Evolutionary conservation across 2,329 filamentous ascomycete genomes (phyloP), one percentile per base, ranked within the genome.

Genomic region (Hymenoscyphus occultus): DNA sequence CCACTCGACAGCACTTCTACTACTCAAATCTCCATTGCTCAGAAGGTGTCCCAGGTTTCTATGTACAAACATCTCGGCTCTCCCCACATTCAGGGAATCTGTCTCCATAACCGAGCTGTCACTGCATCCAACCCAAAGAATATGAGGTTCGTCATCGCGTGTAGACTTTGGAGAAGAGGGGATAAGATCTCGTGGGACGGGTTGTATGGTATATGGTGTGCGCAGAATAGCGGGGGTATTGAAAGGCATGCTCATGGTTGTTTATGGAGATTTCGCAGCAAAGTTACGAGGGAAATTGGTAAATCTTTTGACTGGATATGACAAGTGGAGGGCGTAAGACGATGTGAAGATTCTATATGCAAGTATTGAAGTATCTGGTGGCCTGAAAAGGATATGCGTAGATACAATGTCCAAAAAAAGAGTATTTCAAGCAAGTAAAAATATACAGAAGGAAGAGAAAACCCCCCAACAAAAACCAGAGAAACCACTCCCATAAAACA

Each of bases 31-130:
- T 71, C 82, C 82, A 48, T 82, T 78, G 69, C 83, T 82, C 61
- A 90, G 75, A 68, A 89, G 80, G 76, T 90, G 90, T 71, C 87
- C 88, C 74, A 90, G 88, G 76, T 90, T 90, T 70, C 88, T 83
- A 78, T 90, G 87, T 56, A 89, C 86, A 75, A 90, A 90, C 69
- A 90, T 83, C 70, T 90, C 87, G 42, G 87, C 87, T 5, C 86
- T 85, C 67, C 85, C 78, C 62, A 87, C 80, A 72, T 83, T 82
- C 56, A 89, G 79, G 66, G 88, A 78, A 62, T 84, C 86, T 4
- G 86, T 89, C 76, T 90, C 88, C 1, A 86, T 86, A 66, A 87
- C 83, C 56, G 87, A 84, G 39, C 82, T 86, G 78, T 90, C 88
- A 68, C 85, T 86, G 77, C 88, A 90, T 48, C 88, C 88, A 67